Percentiles rank a stretch among this genome's conserved stretches.
Evolutionary conservation across 148 eudicot genomes (phyloP).

Genomic region (Cornus suecica): DNA sequence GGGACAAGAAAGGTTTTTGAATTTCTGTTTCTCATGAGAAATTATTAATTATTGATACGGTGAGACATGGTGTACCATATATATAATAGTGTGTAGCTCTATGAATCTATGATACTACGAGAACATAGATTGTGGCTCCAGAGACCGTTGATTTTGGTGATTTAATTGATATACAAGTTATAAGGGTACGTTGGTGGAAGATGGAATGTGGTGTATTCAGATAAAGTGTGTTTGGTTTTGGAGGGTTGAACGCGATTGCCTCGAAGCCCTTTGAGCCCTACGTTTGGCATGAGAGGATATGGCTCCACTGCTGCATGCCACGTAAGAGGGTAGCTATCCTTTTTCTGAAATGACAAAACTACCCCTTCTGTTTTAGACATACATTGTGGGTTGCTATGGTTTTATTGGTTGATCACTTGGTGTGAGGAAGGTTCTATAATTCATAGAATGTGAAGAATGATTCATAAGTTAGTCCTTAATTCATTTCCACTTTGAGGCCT

Average conservation of each 20-base stretch:
- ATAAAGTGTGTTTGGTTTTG: background rate
- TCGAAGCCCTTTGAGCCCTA: slow-evolving; percentile 23
- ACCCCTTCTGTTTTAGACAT: background rate
- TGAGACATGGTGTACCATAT: background rate
- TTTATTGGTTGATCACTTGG: too few species aligned
- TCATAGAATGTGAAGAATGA: too few species aligned
- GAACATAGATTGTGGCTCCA: background rate
- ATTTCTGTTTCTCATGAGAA: background rate
- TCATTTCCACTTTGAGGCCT: too few species aligned
- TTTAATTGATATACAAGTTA: background rate
- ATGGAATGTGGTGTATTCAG: background rate
- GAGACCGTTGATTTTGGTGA: background rate
- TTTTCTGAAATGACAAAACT: slow-evolving; percentile 3
- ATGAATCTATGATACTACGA: background rate
- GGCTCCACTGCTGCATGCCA: slow-evolving; percentile 19
- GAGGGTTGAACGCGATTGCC: background rate
- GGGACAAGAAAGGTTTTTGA: background rate
- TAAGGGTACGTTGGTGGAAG: background rate
- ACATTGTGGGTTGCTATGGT: too few species aligned
- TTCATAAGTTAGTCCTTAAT: too few species aligned
- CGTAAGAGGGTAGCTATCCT: slow-evolving; percentile 22
- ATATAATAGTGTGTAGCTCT: background rate
- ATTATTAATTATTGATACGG: background rate
- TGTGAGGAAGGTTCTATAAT: too few species aligned
- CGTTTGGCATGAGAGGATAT: slow-evolving; percentile 19